Conservation (phyloP, 208 protist genomes). For the Trypanosomatidae sp. region DNA sequence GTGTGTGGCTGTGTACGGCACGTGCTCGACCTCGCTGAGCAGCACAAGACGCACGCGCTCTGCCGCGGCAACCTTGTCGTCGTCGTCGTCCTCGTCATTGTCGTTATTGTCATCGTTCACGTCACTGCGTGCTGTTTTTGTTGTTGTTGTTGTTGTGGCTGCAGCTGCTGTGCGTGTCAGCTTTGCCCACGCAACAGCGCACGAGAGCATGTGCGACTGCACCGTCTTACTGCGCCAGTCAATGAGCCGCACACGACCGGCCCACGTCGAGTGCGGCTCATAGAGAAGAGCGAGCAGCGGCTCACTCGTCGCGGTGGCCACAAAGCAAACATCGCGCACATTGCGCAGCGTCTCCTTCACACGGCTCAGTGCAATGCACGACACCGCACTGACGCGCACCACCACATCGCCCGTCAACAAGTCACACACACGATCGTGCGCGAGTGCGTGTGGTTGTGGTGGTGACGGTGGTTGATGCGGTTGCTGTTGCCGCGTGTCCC, state of each 20-base stretch:
- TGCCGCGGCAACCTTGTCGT: not conserved
- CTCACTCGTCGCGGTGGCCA: conserved; percentile 49
- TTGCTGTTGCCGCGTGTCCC: not conserved
- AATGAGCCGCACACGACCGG: conserved; percentile 67
- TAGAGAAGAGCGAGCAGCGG: conserved; percentile 68
- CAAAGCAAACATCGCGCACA: conserved; percentile 80
- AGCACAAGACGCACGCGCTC: conserved; percentile 28
- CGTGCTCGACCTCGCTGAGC: conserved; percentile 65
- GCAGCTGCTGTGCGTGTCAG: conserved; percentile 14
- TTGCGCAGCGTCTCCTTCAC: conserved; percentile 48
- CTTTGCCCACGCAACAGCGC: conserved; percentile 61
- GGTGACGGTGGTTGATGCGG: not conserved
- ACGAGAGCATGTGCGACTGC: conserved; percentile 67
- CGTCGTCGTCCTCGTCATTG: not conserved
- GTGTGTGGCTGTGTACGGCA: conserved; percentile 72
- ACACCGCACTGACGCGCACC: conserved; percentile 24
- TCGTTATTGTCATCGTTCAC: not conserved
- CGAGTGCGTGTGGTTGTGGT: not conserved
- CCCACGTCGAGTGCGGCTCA: conserved; percentile 67
- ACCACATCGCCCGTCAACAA: conserved; percentile 2
- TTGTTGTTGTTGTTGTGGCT: not conserved
- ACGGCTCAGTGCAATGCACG: conserved; percentile 15
- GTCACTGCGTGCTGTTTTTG: not conserved
- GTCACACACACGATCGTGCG: not conserved
- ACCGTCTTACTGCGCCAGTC: conserved; percentile 68